Percentiles rank a stretch among this genome's conserved stretches.
Evolutionary conservation across 345 rosid species (phyloP).

Genomic region (Mallotus nudiflorus): DNA sequence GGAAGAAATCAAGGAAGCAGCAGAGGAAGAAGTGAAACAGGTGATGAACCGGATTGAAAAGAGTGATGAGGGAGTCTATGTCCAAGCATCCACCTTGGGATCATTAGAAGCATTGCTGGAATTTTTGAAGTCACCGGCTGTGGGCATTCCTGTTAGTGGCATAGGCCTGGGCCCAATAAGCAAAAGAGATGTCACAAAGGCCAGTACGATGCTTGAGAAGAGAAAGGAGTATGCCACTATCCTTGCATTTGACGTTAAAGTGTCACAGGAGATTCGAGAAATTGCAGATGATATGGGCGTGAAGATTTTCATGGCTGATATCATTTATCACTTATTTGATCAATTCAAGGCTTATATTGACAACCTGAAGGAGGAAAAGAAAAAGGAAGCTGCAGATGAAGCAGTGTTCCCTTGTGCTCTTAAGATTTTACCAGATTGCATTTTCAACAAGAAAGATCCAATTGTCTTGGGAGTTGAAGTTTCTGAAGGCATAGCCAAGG

Average conservation of each 20-base stretch:
- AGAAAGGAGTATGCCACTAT: conserved; percentile 89
- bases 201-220: conserved; percentile 93
- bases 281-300: conserved; percentile 88
- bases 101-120: conserved; percentile 95
- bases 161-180: conserved; percentile 91
- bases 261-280: conserved; percentile 88
- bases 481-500: conserved; percentile 76
- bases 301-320: conserved; percentile 91
- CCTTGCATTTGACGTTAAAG: conserved; percentile 94
- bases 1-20: conserved; percentile 65
- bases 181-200: conserved; percentile 91
- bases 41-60: conserved; percentile 83
- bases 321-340: conserved; percentile 90
- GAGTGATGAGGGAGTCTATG: conserved; percentile 92
- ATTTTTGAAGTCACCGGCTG: conserved; percentile 82
- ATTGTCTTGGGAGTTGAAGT: conserved; percentile 89
- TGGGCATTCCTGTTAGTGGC: conserved; percentile 88
- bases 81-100: conserved; percentile 94
- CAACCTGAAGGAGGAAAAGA: conserved; percentile 84
- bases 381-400: conserved; percentile 88
- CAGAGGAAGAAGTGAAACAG: conserved; percentile 84
- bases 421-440: conserved; percentile 68
- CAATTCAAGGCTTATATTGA: conserved; percentile 84
- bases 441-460: conserved; percentile 87
- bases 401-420: conserved; percentile 94